phyloP scores from a whole-genome alignment of 305 asterid species.

The Petunia hybrid region DNA sequence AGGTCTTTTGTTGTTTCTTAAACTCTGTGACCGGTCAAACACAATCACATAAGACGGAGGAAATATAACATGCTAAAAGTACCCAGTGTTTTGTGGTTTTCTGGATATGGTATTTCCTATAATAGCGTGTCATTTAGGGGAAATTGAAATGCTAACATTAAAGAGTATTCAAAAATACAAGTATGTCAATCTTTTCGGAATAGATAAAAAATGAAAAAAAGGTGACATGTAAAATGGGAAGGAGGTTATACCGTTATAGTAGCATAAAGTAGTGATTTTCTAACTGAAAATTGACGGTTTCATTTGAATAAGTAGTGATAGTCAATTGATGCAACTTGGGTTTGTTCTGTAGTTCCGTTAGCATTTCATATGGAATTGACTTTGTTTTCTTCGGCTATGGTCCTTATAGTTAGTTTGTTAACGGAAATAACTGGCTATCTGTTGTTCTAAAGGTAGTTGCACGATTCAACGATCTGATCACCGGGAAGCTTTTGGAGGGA shows the following conservation, averaged over 20 bases:
- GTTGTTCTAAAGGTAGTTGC: slow-evolving; percentile 77
- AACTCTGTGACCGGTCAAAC: neutral
- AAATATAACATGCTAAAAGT: slow-evolving; percentile 20
- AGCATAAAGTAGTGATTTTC: slow-evolving; percentile 19
- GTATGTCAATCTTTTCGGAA: slow-evolving; percentile 19
- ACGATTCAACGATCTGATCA: slow-evolving; percentile 89
- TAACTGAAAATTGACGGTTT: neutral
- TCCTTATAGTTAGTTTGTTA: neutral
- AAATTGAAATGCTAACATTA: slow-evolving; percentile 7
- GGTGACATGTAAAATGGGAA: neutral
- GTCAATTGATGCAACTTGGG: neutral
- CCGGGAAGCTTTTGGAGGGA: slow-evolving; percentile 88
- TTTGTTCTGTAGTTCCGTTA: neutral
- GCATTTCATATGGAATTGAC: neutral
- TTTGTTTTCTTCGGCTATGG: neutral
- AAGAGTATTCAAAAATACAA: neutral
- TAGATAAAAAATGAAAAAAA: neutral
- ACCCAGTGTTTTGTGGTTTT: neutral
- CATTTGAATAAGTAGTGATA: neutral
- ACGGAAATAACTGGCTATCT: neutral
- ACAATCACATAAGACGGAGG: neutral
- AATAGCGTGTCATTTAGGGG: neutral
- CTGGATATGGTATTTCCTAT: neutral
- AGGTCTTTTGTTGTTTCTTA: neutral
- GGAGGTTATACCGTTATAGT: too few species aligned